Conservation (phyloP, 805 yeast species). For the Barnettozyma siamensis region DNA sequence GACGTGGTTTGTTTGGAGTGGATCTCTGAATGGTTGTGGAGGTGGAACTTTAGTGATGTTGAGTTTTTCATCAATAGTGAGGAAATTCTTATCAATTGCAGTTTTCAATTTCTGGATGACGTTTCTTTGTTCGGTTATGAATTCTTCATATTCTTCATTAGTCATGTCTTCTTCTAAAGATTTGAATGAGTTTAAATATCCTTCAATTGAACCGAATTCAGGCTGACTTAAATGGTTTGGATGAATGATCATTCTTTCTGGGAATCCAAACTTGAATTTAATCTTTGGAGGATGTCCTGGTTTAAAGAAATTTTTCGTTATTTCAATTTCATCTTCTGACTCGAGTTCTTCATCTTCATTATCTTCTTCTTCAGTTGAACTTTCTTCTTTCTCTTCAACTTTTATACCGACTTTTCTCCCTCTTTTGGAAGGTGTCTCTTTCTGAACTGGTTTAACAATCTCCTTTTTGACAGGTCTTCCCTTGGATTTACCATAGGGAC, state of each 20-base stretch:
- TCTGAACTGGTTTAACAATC: background rate
- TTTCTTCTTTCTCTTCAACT: conserved; percentile 2
- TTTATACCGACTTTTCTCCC: conserved; percentile 4
- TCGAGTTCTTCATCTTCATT: conserved; percentile 18
- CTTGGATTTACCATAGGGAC: background rate
- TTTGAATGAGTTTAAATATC: conserved; percentile 49
- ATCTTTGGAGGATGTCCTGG: conserved; percentile 16
- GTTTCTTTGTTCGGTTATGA: conserved; percentile 46
- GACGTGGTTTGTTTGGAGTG: conserved; percentile 41
- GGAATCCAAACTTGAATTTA: conserved; percentile 30
- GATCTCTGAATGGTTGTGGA: conserved; percentile 41
- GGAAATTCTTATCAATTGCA: conserved; percentile 40
- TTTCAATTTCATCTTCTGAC: conserved; percentile 9
- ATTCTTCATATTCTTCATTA: conserved; percentile 53
- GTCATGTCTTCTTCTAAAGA: conserved; percentile 58
- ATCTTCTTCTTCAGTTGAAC: conserved; percentile 5
- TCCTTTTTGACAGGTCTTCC: background rate
- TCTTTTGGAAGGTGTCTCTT: background rate
- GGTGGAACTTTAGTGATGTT: conserved; percentile 34
- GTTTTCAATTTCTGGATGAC: conserved; percentile 38
- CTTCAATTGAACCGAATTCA: conserved; percentile 34
- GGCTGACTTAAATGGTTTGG: conserved; percentile 53
- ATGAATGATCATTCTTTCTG: conserved; percentile 48
- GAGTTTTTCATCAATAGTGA: conserved; percentile 40
- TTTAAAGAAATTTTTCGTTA: background rate